phyloP scores from a whole-genome alignment of 1,284 basidiomycete species.

The Cryptococcus neoformans region DNA sequence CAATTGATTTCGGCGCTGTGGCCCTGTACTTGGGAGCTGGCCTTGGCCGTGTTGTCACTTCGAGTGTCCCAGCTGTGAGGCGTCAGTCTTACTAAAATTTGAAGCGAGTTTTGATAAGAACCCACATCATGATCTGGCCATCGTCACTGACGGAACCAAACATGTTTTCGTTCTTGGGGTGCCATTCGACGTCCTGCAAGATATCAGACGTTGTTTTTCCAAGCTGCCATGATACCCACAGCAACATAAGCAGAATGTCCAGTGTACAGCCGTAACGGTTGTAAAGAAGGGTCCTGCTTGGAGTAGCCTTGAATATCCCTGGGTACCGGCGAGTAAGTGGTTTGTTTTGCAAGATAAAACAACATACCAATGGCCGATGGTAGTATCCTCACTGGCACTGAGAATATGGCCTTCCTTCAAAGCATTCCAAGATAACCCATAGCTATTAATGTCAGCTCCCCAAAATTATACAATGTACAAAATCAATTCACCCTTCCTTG shows the following conservation, averaged over 20 bases:
- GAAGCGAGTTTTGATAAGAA: slow-evolving; percentile 7
- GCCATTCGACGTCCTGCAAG: slow-evolving; percentile 94
- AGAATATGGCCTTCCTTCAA: slow-evolving; percentile 77
- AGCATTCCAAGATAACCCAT: slow-evolving; percentile 91
- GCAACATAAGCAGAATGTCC: slow-evolving; percentile 89
- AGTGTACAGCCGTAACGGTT: slow-evolving; percentile 76
- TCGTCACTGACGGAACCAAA: slow-evolving; percentile 99
- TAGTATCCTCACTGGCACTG: slow-evolving; percentile 93
- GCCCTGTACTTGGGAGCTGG: slow-evolving; percentile 73
- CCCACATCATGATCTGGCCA: slow-evolving; percentile 85
- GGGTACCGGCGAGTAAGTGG: slow-evolving; percentile 1
- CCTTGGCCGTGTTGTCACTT: slow-evolving; percentile 58
- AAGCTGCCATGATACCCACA: slow-evolving; percentile 54
- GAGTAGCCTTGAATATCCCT: slow-evolving; percentile 92
- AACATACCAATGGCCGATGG: slow-evolving; percentile 86
- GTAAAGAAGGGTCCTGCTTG: slow-evolving; percentile 72
- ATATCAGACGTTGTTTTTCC: background rate
- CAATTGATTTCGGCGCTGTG: slow-evolving; percentile 89
- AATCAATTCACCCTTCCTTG: slow-evolving; percentile 71
- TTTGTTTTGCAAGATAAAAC: background rate
- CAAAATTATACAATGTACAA: background rate
- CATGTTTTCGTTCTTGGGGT: slow-evolving; percentile 73
- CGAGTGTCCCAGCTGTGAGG: slow-evolving; percentile 87
- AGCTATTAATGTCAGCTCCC: slow-evolving; percentile 55
- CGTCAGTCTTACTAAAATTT: background rate